These are phyloP conservation scores for Mortierella polycephala DNA, from an alignment of 371 early-diverging fungal genomes.

Conservation along the genomic window DNA sequence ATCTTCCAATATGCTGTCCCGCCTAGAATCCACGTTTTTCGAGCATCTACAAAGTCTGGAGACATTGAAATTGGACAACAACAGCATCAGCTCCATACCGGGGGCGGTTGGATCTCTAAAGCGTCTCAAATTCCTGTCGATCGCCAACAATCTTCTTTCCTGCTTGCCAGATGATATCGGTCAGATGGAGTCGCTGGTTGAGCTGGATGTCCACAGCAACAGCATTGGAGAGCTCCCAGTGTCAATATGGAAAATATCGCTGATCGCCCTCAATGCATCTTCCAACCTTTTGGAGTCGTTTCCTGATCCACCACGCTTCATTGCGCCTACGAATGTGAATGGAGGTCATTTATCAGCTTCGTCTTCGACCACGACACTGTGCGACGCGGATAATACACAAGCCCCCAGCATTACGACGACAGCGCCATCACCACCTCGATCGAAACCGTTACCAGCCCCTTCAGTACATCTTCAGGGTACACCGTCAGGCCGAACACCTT, in stretches of 20 bases:
- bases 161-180: slow-evolving; percentile 72
- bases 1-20: slow-evolving; percentile 77
- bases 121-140: slow-evolving; percentile 67
- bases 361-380: slow-evolving; percentile 23
- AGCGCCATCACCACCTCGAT: slow-evolving; percentile 19
- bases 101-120: slow-evolving; percentile 65
- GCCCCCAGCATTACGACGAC: background rate
- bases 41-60: slow-evolving; percentile 65
- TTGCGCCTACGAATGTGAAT: background rate
- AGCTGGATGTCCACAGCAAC: slow-evolving; percentile 77
- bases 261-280: slow-evolving; percentile 77
- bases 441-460: slow-evolving; percentile 38
- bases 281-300: slow-evolving; percentile 82
- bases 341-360: slow-evolving; percentile 20
- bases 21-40: slow-evolving; percentile 73
- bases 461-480: slow-evolving; percentile 24
- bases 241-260: slow-evolving; percentile 88
- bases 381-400: slow-evolving; percentile 7
- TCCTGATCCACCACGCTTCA: slow-evolving; percentile 63
- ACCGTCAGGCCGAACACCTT: slow-evolving; percentile 16
- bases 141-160: slow-evolving; percentile 76
- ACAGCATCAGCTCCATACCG: slow-evolving; percentile 78
- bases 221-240: slow-evolving; percentile 78
- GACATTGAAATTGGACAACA: slow-evolving; percentile 73
- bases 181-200: slow-evolving; percentile 60